phyloP scores from a whole-genome alignment of 176 grass and related monocot species.

The Rhipidocladum racemiflorum region DNA sequence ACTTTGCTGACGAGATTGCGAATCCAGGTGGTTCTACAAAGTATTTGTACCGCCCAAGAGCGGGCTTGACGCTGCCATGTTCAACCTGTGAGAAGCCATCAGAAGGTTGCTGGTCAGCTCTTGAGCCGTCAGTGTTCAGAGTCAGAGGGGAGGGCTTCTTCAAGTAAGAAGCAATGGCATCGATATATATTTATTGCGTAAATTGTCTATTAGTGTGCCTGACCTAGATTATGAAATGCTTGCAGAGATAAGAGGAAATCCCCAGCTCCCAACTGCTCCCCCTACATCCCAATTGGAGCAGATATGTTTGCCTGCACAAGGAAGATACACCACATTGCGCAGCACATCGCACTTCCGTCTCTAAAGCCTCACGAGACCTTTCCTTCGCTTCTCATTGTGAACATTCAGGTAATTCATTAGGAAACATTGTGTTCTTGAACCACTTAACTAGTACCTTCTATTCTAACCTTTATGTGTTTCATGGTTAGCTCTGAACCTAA shows the following conservation, averaged over 20 bases:
- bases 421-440: neutral
- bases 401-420: slow-evolving; percentile 78
- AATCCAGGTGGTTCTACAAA: slow-evolving; percentile 62
- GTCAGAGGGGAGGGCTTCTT: slow-evolving; percentile 77
- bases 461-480: neutral
- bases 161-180: slow-evolving; percentile 41
- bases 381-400: slow-evolving; percentile 76
- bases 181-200: neutral
- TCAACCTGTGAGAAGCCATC: slow-evolving; percentile 45
- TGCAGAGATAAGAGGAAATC: slow-evolving; percentile 88
- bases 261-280: slow-evolving; percentile 51
- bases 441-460: neutral
- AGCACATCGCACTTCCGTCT: slow-evolving; percentile 66
- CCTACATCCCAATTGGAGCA: slow-evolving; percentile 74
- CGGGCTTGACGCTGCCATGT: slow-evolving; percentile 58
- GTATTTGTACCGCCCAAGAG: slow-evolving; percentile 69
- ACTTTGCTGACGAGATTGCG: slow-evolving; percentile 11
- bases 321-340: slow-evolving; percentile 85
- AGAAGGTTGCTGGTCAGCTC: slow-evolving; percentile 77
- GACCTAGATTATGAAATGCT: slow-evolving; percentile 11
- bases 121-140: slow-evolving; percentile 82
- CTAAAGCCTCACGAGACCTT: slow-evolving; percentile 61
- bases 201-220: neutral
- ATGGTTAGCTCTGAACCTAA: slow-evolving; percentile 16
- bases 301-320: slow-evolving; percentile 72